Evolutionary conservation across 106 monocot genomes (phyloP), one percentile per base, ranked within the genome.

Genomic region (Dendrobium chrysotoxum): DNA sequence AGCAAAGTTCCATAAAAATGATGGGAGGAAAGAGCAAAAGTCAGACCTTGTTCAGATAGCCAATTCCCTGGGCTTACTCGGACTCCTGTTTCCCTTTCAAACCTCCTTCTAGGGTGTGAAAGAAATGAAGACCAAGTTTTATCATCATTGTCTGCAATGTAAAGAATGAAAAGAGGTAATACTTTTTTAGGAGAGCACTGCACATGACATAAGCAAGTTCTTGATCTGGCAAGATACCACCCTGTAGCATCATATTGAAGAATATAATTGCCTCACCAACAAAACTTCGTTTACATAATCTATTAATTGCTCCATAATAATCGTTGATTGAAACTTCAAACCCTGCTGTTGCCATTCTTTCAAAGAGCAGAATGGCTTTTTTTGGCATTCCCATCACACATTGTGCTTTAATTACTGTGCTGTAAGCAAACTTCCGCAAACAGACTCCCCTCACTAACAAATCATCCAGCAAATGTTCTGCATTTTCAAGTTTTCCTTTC

Each of bases 381-480:
- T 58, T 13, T 66, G 91, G 90, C 83, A 46, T 87, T 78, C 87
- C 82, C 68, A 85, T 90, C 13, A 81, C 88, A 82, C 94, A 95
- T 0, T 85, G 81, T 77, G 90, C 90, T 88, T 88, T 88, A 35
- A 95, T 90, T 73, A 95, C 31, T 15, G 88, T 85, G 71, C 53
- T 86, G 67, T 88, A 95, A 21, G 92, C 92, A 87, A 92, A 90
- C 78, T 90, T 95, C 25, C 87, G 87, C 80, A 92, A 65, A 41
- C 53, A n/a, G 10, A 90, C 80, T 40, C 85, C 91, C 30, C 70
- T 84, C 16, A 74, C 50, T 12, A 86, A 30, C 47, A 95, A 79
- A 55, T 23, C 30, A 53, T 85, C 75, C 54, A 92, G 61, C 28
- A 88, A 64, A 16, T 6, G 77, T 81, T 92, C 94, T 35, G 94